Conservation (phyloP, 306 rosid species). For the Crataegus laevigata region DNA sequence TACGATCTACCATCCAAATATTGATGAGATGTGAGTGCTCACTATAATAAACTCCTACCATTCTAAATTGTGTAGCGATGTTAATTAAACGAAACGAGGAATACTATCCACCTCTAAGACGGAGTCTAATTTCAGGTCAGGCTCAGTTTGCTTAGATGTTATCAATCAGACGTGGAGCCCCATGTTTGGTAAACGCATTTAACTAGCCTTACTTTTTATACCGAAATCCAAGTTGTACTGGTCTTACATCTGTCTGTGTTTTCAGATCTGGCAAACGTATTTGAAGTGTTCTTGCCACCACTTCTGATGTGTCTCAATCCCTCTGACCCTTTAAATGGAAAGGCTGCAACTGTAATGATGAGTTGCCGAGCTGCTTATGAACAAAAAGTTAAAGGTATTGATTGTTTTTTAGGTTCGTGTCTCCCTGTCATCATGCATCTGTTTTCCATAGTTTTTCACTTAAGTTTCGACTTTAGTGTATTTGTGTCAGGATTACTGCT, state of each 20-base stretch:
- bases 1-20: no score
- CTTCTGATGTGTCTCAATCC: constrained; percentile 91
- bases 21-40: no score
- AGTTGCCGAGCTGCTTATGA: constrained; percentile 66
- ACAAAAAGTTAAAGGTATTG: constrained; percentile 70
- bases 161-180: constrained; percentile 98
- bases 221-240: constrained; percentile 1
- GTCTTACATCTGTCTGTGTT: constrained; percentile 14
- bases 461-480: neutral
- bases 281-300: constrained; percentile 91
- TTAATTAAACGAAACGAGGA: no score
- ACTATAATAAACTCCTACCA: no score
- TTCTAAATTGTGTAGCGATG: no score
- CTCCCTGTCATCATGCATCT: neutral
- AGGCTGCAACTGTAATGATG: constrained; percentile 93
- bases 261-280: constrained; percentile 79
- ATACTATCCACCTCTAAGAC: no score
- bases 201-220: neutral
- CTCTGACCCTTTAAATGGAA: constrained; percentile 80
- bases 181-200: constrained; percentile 57
- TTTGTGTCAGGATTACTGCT: neutral
- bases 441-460: neutral
- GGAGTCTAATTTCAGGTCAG: no score
- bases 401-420: constrained; percentile 10
- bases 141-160: no score